Base-by-base conservation (phyloP, 352 stramenopile species). In the Phytophthora sp. region DNA sequence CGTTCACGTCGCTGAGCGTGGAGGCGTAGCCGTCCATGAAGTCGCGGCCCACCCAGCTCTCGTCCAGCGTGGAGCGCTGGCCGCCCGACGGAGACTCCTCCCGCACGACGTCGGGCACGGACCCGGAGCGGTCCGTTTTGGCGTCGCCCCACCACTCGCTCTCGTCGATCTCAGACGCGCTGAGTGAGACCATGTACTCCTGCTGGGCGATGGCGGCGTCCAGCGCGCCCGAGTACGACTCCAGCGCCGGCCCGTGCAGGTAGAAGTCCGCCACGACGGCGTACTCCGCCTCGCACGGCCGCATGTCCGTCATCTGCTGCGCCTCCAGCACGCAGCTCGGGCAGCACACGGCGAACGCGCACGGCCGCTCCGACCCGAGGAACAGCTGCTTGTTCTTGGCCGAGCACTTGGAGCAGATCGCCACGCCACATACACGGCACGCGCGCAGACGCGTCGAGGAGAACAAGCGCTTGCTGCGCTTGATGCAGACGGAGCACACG, bases 401-500 rank as follows among this genome's bases (percentile, higher is more conserved):
- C 3, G 54, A 72, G 21, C 66, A 75, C 39, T 75, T 75, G 38
- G 61, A 65, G 43, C 66, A 72, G 27, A 75, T 66, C n/a, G 51
- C 50, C 17, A 51, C 44, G 27, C 50, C 55, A 41, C 66, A 75
- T 8, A 75, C 51, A 2, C 54, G 61, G 24, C 66, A 72, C 5
- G 57, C 30, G 9, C 54, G 63, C 26, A 68, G 56, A 45, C 38
- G 56, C 9, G 54, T 65, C 26, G 48, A 38, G 20, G 54, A 60
- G 41, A 69, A 75, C 37, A 75, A 35, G 0, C 42, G 32, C 13
- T 62, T 56, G 31, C 35, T 69, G 5, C 61, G 54, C 34, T 75
- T 75, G 39, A 72, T 72, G 43, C 66, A 75, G 54, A 72, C 54
- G 24, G 61, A 75, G 50, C 66, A 72, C 49, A 76, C 56, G 15